Conservation (phyloP, 495 filamentous ascomycete species). For the Penicilliopsis zonata region DNA sequence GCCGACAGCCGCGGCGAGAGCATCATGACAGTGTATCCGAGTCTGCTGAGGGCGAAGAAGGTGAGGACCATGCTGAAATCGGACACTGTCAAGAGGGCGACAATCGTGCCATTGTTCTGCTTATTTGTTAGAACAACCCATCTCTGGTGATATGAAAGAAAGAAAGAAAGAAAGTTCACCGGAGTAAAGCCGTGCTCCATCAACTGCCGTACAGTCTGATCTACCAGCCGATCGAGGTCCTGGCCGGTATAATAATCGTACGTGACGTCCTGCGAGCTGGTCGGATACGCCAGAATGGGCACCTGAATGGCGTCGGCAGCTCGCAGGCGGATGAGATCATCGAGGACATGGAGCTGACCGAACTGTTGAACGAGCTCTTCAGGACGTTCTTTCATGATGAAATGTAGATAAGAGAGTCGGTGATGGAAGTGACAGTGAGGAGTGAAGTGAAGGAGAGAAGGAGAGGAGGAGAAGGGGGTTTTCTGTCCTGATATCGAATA, state of each 20-base stretch:
- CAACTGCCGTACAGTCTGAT: slow-evolving; percentile 28
- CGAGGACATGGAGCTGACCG: slow-evolving; percentile 26
- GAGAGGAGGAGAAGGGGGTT: no score
- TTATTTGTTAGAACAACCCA: not conserved
- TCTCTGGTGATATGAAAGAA: not conserved
- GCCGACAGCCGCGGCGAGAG: slow-evolving; percentile 45
- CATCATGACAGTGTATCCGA: slow-evolving; percentile 46
- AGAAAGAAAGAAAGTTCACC: slow-evolving; percentile 7
- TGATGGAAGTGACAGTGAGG: no score
- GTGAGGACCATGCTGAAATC: slow-evolving; percentile 44
- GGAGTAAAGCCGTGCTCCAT: slow-evolving; percentile 26
- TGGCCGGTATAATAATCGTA: slow-evolving; percentile 41
- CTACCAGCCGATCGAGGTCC: slow-evolving; percentile 41
- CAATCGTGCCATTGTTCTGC: slow-evolving; percentile 20
- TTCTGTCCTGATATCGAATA: no score
- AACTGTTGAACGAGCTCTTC: slow-evolving; percentile 16
- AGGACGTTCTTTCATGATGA: no score
- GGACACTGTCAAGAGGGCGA: slow-evolving; percentile 43
- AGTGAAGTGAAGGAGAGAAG: no score
- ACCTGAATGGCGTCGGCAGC: slow-evolving; percentile 35
- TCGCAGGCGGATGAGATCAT: slow-evolving; percentile 38
- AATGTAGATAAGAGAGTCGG: no score
- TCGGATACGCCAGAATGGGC: slow-evolving; percentile 41
- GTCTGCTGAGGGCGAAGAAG: slow-evolving; percentile 43
- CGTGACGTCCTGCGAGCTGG: slow-evolving; percentile 19